Evolutionary conservation across 176 grass and related monocot genomes (phyloP).

Genomic region (Pontederia paniculata): DNA sequence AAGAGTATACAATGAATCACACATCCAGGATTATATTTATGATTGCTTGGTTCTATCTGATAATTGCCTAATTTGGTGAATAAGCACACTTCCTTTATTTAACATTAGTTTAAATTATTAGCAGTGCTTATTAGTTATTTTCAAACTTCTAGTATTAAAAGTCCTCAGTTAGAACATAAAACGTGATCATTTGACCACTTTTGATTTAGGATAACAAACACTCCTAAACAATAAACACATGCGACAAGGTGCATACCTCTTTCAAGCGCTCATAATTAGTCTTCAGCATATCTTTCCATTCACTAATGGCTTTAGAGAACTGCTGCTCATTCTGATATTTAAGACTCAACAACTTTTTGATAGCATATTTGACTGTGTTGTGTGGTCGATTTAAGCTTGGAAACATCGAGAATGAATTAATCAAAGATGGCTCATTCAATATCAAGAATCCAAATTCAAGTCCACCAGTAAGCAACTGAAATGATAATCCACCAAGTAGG

Average conservation of each 20-base stretch:
- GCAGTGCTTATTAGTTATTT: too few relatives aligned
- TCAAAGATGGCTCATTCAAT: constrained; percentile 47
- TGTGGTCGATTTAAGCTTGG: constrained; percentile 70
- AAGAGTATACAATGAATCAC: too few relatives aligned
- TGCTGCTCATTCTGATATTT: constrained; percentile 50
- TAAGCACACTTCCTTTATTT: too few relatives aligned
- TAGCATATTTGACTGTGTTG: constrained; percentile 68
- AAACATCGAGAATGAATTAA: constrained; percentile 59
- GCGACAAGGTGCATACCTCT: constrained; percentile 29
- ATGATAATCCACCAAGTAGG: constrained; percentile 74
- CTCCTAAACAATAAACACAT: too few relatives aligned
- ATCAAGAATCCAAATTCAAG: constrained; percentile 82
- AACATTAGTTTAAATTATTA: too few relatives aligned
- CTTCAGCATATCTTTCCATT: constrained; percentile 53
- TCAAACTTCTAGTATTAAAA: too few relatives aligned
- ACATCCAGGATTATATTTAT: too few relatives aligned
- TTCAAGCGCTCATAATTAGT: constrained; percentile 27
- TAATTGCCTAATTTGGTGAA: too few relatives aligned
- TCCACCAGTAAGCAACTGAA: constrained; percentile 63
- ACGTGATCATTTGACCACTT: too few relatives aligned
- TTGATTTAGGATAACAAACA: too few relatives aligned
- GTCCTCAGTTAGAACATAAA: too few relatives aligned
- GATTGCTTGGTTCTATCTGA: too few relatives aligned
- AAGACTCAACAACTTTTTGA: constrained; percentile 59
- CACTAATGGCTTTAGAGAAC: constrained; percentile 37